A percentile compares a stretch with the other conserved stretches of the same genome.
Conservation (phyloP, 352 stramenopile species). For the Pythium periplocum region DNA sequence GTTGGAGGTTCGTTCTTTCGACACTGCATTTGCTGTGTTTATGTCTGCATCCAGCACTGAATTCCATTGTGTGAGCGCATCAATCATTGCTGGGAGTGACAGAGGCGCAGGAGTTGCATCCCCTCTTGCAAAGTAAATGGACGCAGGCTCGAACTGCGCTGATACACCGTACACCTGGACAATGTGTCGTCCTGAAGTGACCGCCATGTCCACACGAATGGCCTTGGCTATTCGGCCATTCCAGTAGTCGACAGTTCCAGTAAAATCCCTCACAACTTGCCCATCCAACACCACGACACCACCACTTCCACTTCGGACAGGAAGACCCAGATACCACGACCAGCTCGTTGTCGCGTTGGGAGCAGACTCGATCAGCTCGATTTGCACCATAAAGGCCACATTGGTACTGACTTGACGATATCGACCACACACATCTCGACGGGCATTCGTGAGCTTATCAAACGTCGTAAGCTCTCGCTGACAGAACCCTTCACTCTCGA, state of each 20-base stretch:
- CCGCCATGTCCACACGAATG: constrained; percentile 32
- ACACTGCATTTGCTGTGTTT: constrained; percentile 18
- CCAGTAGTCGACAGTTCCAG: constrained; percentile 37
- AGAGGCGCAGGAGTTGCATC: constrained; percentile 19
- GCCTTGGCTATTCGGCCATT: constrained; percentile 28
- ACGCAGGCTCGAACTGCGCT: constrained; percentile 37
- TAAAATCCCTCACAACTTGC: constrained; percentile 37
- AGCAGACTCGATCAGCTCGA: constrained; percentile 45
- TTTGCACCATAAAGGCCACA: constrained; percentile 36
- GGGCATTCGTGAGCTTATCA: constrained; percentile 34
- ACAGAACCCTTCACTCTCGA: constrained; percentile 53
- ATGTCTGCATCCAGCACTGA: constrained; percentile 28
- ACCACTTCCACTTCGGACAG: constrained; percentile 43
- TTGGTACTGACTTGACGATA: constrained; percentile 29
- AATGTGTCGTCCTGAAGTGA: constrained; percentile 30
- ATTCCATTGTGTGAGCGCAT: constrained; percentile 32
- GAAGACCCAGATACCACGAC: constrained; percentile 53
- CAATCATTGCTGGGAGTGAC: constrained; percentile 20
- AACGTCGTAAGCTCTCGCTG: constrained; percentile 37
- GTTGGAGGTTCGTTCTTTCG: constrained; percentile 28
- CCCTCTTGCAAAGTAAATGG: constrained; percentile 42
- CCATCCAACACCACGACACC: constrained; percentile 41
- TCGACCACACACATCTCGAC: constrained; percentile 43
- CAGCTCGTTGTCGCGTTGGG: constrained; percentile 22
- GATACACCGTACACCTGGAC: constrained; percentile 44